Evolutionary conservation across 2,329 filamentous ascomycete genomes (phyloP), one percentile per base, ranked within the genome.

Genomic region (Fusarium palustre): DNA sequence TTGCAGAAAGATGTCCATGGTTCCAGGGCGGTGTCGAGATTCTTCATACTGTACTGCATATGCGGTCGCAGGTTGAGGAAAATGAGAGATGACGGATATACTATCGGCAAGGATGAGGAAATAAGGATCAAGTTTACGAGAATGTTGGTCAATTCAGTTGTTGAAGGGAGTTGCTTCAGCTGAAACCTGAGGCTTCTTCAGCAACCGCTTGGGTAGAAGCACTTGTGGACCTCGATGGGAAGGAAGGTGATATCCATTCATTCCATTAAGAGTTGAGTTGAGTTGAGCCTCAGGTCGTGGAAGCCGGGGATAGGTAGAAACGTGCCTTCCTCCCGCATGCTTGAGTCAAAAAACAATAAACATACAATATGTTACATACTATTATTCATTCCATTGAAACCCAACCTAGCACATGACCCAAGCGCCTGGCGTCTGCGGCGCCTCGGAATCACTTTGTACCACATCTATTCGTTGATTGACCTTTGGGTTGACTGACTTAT

Each of bases 1-100:
- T 48, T 74, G 70, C 72, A 73, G 72, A 71, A 69, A 55, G 55
- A 45, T 56, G 53, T 12, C 45, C 49, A 56, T 45, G 66, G 48
- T 53, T 62, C 60, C 59, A 53, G 36, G 38, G 59, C 45, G 60
- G 60, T 60, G 62, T 65, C 62, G 47, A 59, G 31, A 25, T 34
- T 48, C 41, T 13, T 34, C 36, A 28, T 50, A 20, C 33, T 38
- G 33, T 50, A 50, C 33, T 50, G 18, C n/a, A 49, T 36, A 28
- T 34, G 41, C 24, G 54, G 56, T 63, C 33, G 49, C 50, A 52
- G 49, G 45, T 54, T 54, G 54, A 68, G 22, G 28, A 70, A 70
- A 61, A 38, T 67, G 63, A 67, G 39, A 62, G 50, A 53, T 67
- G 62, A 66, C 61, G 31, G 45, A 34, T 47, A 56, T 33, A 22